Conservation (phyloP, 23 red algal genomes). For the Cyanidioschyzon merolae region DNA sequence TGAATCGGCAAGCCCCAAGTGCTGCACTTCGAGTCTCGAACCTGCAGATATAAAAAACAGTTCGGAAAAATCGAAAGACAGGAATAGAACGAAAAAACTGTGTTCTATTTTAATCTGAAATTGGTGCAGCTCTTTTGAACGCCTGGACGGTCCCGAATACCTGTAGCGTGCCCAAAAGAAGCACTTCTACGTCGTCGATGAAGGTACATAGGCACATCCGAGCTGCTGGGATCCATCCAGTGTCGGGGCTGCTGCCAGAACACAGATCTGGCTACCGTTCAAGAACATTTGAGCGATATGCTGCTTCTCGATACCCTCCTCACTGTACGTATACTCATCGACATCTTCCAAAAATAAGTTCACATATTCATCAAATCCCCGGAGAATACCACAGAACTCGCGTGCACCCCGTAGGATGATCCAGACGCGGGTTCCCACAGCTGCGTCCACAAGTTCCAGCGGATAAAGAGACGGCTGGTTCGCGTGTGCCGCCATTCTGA, state of each 20-base stretch:
- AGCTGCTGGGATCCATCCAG: background rate
- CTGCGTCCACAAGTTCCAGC: constrained; percentile 80
- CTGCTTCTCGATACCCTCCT: constrained; percentile 45
- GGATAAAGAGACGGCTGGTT: constrained; percentile 44
- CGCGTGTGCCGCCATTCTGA: background rate
- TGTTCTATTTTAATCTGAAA: too few species aligned
- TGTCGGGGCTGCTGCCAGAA: constrained; percentile 48
- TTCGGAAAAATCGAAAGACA: too few species aligned
- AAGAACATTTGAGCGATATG: constrained; percentile 54
- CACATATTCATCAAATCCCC: constrained; percentile 94
- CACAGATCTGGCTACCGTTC: constrained; percentile 83
- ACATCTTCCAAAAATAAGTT: constrained; percentile 97
- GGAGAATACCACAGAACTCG: constrained; percentile 69
- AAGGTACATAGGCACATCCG: background rate
- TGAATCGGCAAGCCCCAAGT: too few species aligned
- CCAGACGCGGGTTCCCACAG: constrained; percentile 75
- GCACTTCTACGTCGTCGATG: too few species aligned
- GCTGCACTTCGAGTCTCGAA: too few species aligned
- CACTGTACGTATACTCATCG: constrained; percentile 38
- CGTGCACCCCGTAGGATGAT: constrained; percentile 75
- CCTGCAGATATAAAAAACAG: too few species aligned
- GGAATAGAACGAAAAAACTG: too few species aligned
- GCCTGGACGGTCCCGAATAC: too few species aligned
- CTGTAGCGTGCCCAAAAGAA: too few species aligned
- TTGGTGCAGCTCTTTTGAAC: too few species aligned